Conservation (phyloP, 2,329 filamentous ascomycete genomes). For the Fusarium sp. region DNA sequence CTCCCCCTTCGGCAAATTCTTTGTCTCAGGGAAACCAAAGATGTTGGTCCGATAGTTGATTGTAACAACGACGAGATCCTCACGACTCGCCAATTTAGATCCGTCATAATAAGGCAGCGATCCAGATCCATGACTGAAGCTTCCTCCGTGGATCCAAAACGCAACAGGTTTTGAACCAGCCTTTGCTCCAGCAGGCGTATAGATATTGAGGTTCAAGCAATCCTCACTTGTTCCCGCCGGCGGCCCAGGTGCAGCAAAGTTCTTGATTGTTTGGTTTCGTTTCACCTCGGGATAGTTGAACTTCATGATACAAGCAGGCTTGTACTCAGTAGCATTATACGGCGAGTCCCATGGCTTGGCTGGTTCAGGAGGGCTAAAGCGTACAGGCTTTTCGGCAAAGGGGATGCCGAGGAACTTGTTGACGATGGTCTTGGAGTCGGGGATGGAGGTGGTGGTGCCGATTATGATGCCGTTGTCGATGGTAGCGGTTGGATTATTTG, state of each 20-base stretch:
- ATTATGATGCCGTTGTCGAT: constrained; percentile 37
- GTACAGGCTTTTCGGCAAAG: constrained; percentile 46
- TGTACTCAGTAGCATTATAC: constrained; percentile 45
- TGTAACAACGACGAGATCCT: constrained; percentile 61
- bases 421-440: constrained; percentile 33
- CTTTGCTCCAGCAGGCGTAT: constrained; percentile 40
- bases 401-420: constrained; percentile 51
- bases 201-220: constrained; percentile 53
- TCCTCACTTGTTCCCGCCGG: constrained; percentile 50
- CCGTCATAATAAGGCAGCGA: constrained; percentile 57
- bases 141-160: constrained; percentile 60
- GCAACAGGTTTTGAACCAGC: constrained; percentile 56
- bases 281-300: constrained; percentile 40
- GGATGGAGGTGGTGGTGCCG: constrained; percentile 34
- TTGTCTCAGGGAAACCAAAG: constrained; percentile 56
- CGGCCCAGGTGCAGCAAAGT: constrained; percentile 42
- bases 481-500: constrained; percentile 23
- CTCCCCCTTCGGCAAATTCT: constrained; percentile 32
- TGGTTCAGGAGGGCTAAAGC: constrained; percentile 43
- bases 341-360: constrained; percentile 32
- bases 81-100: constrained; percentile 54
- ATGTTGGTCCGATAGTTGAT: constrained; percentile 60
- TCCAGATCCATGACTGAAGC: constrained; percentile 53
- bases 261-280: constrained; percentile 31
- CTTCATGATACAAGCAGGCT: constrained; percentile 46